Evolutionary conservation across 306 rosid genomes (phyloP).

Genomic region (Vicia villosa): DNA sequence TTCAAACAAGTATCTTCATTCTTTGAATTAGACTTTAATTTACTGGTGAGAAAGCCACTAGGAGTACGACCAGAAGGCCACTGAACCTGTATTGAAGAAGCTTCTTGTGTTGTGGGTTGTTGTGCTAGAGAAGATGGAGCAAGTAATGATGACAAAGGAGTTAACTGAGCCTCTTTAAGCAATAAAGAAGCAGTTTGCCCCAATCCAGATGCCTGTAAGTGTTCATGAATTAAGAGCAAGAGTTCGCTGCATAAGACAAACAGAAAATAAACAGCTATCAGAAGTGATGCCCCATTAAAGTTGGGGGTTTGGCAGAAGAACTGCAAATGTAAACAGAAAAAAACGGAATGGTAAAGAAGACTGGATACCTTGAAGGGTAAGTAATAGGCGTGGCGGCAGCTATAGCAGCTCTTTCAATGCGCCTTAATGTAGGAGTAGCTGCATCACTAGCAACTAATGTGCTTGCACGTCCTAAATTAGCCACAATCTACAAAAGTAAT

Average conservation of each 20-base stretch:
- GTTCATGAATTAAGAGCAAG: constrained; percentile 87
- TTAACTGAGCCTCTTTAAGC: constrained; percentile 95
- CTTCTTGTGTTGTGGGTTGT: constrained; percentile 72
- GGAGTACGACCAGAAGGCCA: constrained; percentile 90
- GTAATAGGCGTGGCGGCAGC: constrained; percentile 99
- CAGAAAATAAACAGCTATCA: constrained; percentile 33
- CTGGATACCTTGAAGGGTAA: constrained; percentile 79
- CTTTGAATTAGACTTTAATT: constrained; percentile 53
- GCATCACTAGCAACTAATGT: constrained; percentile 97
- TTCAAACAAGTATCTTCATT: constrained; percentile 63
- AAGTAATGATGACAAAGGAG: constrained; percentile 74
- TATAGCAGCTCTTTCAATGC: constrained; percentile 98
- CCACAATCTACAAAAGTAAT: constrained; percentile 72
- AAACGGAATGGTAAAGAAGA: constrained; percentile 1
- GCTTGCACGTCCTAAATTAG: constrained; percentile 98
- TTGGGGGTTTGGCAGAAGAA: not conserved
- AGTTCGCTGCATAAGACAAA: constrained; percentile 71
- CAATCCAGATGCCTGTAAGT: constrained; percentile 94
- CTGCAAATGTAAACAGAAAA: constrained; percentile 4
- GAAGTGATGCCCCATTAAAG: not conserved
- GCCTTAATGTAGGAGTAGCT: constrained; percentile 97
- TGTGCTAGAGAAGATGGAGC: constrained; percentile 75
- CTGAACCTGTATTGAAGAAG: constrained; percentile 60
- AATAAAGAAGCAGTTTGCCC: constrained; percentile 62
- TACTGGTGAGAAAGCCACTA: constrained; percentile 70